A percentile compares a stretch with the other conserved stretches of the same genome.
Evolutionary conservation across 305 asterid species (phyloP).

Genomic region (Solanum chacoense): DNA sequence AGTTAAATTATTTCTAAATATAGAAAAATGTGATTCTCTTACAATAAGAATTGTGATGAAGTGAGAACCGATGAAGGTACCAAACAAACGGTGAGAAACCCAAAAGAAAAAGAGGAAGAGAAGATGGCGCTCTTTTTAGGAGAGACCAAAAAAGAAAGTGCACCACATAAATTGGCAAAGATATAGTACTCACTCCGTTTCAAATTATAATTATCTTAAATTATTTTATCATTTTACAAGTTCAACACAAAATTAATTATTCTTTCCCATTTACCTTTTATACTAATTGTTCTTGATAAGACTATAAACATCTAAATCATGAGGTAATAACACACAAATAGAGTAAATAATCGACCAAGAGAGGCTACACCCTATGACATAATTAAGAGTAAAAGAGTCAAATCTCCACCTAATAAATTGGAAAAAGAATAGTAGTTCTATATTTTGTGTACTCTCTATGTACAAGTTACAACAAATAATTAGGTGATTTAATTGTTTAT

Average conservation of each 20-base stretch:
- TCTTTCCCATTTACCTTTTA: background rate
- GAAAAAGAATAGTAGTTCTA: background rate
- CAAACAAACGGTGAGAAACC: too few species aligned
- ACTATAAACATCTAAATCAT: background rate
- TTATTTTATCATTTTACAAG: too few species aligned
- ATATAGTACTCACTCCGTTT: background rate
- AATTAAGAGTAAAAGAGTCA: background rate
- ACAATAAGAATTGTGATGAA: background rate
- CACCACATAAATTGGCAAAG: accelerated
- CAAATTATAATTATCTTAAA: too few species aligned
- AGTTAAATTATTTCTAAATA: background rate
- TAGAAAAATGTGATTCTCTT: background rate
- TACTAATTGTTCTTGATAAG: background rate
- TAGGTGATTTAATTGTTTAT: background rate
- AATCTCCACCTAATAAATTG: background rate
- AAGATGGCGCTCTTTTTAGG: background rate
- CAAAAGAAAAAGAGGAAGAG: background rate
- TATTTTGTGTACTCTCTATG: background rate
- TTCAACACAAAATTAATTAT: background rate
- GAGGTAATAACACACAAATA: background rate
- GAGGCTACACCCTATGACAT: background rate
- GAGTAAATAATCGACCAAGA: background rate
- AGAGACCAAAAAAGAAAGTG: background rate
- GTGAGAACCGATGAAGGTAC: background rate
- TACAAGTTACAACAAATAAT: background rate